Percentiles rank a stretch among this genome's conserved stretches.
These are phyloP conservation scores for Stachybotrys chlorohalonatus DNA, from an alignment of 2,329 filamentous ascomycete species.

Conservation along the genomic window DNA sequence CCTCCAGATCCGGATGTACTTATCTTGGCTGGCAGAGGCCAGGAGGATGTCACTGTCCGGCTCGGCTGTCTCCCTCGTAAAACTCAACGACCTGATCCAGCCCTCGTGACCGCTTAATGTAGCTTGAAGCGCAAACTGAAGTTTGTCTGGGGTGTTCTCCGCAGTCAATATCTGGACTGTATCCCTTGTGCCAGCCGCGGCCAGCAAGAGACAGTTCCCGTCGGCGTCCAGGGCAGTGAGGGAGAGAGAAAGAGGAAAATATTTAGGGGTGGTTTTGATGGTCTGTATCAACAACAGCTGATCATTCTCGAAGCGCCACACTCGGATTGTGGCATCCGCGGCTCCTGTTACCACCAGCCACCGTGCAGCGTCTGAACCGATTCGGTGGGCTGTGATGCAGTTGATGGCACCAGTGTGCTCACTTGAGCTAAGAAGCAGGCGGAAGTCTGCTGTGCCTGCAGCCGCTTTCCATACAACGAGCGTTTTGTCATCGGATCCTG, in stretches of 20 bases:
- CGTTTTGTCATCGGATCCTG: conserved; percentile 72
- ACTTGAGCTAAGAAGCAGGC: conserved; percentile 41
- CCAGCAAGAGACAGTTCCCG: conserved; percentile 54
- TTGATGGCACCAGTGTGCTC: conserved; percentile 73
- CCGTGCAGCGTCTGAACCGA: conserved; percentile 14
- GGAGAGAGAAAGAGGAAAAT: conserved; percentile 72
- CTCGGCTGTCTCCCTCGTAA: conserved; percentile 52
- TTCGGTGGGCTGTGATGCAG: conserved; percentile 41
- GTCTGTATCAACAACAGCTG: conserved; percentile 52
- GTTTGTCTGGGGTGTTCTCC: conserved; percentile 24
- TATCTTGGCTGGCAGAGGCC: conserved; percentile 93
- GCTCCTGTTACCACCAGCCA: conserved; percentile 66
- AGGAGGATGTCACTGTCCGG: conserved; percentile 62
- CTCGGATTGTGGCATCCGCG: conserved; percentile 63
- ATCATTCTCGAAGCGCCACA: conserved; percentile 57
- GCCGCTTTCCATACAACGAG: conserved; percentile 60
- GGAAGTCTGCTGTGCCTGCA: conserved; percentile 14
- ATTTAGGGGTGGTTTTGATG: conserved; percentile 65
- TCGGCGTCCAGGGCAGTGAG: conserved; percentile 49
- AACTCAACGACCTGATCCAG: conserved; percentile 83
- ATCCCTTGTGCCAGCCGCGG: conserved; percentile 76
- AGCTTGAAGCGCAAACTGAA: conserved; percentile 61
- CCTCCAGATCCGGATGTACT: conserved; percentile 91
- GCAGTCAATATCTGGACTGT: conserved; percentile 73
- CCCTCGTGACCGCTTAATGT: conserved; percentile 85